Evolutionary conservation across 2,329 filamentous ascomycete genomes (phyloP), one percentile per base, ranked within the genome.

Genomic region (Furcasterigmium sp.): DNA sequence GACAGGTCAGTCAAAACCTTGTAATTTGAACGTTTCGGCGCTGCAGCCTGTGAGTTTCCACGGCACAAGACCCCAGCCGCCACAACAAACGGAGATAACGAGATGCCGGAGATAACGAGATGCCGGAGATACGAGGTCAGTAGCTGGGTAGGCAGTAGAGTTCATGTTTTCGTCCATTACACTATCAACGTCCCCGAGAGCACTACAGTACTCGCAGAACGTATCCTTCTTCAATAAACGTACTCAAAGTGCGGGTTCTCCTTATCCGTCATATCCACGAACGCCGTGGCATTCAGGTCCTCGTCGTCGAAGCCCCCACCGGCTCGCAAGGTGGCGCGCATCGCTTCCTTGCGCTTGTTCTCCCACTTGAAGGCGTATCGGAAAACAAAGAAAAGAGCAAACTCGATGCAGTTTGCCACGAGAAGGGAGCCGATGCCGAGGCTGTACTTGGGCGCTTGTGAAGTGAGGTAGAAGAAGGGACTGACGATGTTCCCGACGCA

Each of bases 401-500:
- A 49, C 46, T 70, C 66, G 5, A 68, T 47, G 25, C 62, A 60
- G 52, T 68, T 63, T 17, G 63, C 57, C 3, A 67, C 61, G 14
- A 72, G 57, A n/a, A 71, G 58, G 0, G 64, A 66, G 13, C 61
- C 61, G 32, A 70, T 68, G 8, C 67, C 69, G 1, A 65, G 56
- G 11, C 52, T 55, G 20, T 70, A 70, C 4, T 56, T 57, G 5
- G 65, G 67, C 3, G 68, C 64, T 49, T 84, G 76, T n/a, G 66
- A 53, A 0, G 69, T 60, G 40, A 73, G 72, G 58, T 81, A 84
- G 61, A 83, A 82, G 58, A 82, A 82, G 0, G 80, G 80, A 0
- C 78, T 75, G 4, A 69, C 72, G 34, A 83, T 79, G 52, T 83
- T 82, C 5, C 78, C 79, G 2, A 74, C 68, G 51, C 77, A 81